Conservation (phyloP, 257 asterid species). For the Solanum tarapatanum region DNA sequence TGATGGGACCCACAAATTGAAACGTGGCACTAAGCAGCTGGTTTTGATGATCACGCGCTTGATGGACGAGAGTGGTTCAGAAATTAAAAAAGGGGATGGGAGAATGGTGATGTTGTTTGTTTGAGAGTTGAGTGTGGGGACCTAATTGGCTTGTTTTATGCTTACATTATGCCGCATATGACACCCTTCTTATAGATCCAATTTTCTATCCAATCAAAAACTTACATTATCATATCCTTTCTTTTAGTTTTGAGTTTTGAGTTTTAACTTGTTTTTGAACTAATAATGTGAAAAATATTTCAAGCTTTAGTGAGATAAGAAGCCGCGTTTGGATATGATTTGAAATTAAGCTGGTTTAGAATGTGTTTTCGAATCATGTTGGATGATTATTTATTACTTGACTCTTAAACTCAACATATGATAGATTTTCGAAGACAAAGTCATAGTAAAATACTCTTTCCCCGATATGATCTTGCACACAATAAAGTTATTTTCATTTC, state of each 20-base stretch:
- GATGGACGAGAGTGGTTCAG: neutral
- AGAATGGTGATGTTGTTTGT: constrained; percentile 6
- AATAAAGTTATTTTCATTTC: neutral
- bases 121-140: constrained; percentile 4
- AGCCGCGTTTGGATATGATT: neutral
- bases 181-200: neutral
- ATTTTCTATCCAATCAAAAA: neutral
- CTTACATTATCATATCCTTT: neutral
- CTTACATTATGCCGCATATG: neutral
- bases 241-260: neutral
- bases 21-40: neutral
- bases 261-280: neutral
- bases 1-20: neutral
- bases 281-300: neutral
- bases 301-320: neutral
- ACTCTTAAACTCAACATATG: no score
- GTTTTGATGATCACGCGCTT: neutral
- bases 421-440: no score
- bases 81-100: neutral
- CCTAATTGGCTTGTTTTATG: neutral
- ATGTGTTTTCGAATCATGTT: neutral
- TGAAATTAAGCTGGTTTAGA: neutral
- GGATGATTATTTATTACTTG: neutral
- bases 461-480: fast-evolving
- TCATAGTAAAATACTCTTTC: no score